Percentiles rank a stretch among this genome's conserved stretches.
phyloP scores from a whole-genome alignment of 768 basidiomycete genomes.

The Termitomyces sp. region DNA sequence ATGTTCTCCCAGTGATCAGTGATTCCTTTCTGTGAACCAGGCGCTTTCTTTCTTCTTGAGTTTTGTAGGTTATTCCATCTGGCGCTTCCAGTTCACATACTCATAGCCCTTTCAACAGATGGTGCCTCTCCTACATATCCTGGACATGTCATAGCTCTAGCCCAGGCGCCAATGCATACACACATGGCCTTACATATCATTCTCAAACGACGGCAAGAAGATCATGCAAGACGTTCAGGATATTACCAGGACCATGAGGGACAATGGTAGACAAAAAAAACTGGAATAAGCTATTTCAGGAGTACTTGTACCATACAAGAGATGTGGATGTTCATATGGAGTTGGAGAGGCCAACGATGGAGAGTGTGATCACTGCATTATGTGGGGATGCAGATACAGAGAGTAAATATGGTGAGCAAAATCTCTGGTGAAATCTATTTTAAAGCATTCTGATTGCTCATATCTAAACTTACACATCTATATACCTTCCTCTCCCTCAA shows the following conservation, averaged over 20 bases:
- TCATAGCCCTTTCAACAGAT: too few species aligned
- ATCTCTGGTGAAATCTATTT: neutral
- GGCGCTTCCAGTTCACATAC: too few species aligned
- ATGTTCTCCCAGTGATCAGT: too few species aligned
- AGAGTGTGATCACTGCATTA: neutral
- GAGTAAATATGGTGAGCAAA: constrained; percentile 50
- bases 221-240: constrained; percentile 76
- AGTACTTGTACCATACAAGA: constrained; percentile 81
- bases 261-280: constrained; percentile 83
- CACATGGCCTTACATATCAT: too few species aligned
- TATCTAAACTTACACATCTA: constrained; percentile 68
- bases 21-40: too few species aligned
- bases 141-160: too few species aligned
- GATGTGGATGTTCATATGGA: constrained; percentile 35
- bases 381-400: constrained; percentile 51
- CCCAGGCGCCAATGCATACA: too few species aligned
- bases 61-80: too few species aligned
- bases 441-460: neutral
- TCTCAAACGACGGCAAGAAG: constrained; percentile 74
- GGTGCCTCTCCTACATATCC: too few species aligned
- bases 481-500: constrained; percentile 83
- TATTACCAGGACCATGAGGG: constrained; percentile 72
- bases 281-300: constrained; percentile 86
- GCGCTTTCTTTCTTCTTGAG: too few species aligned
- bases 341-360: neutral